Evolutionary conservation across 352 stramenopile genomes (phyloP).

Genomic region (Pythium rishiriense): DNA sequence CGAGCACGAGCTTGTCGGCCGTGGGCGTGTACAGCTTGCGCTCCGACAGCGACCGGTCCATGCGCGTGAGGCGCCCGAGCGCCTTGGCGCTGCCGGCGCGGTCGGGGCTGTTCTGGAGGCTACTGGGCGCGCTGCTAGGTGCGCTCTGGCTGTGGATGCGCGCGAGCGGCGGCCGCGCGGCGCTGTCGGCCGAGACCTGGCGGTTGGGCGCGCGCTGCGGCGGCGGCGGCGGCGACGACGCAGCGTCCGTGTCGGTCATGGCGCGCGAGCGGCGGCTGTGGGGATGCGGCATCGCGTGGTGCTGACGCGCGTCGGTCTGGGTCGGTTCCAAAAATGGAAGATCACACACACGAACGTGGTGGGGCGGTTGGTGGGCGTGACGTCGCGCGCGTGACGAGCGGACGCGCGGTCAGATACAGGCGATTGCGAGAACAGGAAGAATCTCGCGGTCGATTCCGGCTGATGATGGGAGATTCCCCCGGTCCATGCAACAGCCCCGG

Average conservation of each 20-base stretch:
- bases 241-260: conserved; percentile 9
- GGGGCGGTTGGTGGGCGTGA: neutral
- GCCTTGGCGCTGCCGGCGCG: conserved; percentile 11
- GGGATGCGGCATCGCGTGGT: neutral
- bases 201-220: conserved; percentile 19
- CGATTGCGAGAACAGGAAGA: neutral
- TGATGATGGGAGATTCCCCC: neutral
- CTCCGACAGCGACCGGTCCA: conserved; percentile 54
- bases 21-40: conserved; percentile 77
- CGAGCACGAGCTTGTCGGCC: conserved; percentile 93
- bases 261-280: neutral
- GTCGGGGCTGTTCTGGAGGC: conserved; percentile 27
- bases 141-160: conserved; percentile 1
- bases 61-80: conserved; percentile 16
- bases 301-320: neutral
- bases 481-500: neutral
- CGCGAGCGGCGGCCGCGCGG: conserved; percentile 13
- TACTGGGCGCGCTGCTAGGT: conserved; percentile 23
- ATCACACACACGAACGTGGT: too few species aligned
- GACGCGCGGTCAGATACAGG: neutral
- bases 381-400: conserved; percentile 9
- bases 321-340: conserved; percentile 11
- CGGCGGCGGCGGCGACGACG: conserved; percentile 4
- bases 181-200: conserved; percentile 21
- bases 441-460: neutral